Conservation (phyloP, 805 yeast species). For the Candida insectalens region DNA sequence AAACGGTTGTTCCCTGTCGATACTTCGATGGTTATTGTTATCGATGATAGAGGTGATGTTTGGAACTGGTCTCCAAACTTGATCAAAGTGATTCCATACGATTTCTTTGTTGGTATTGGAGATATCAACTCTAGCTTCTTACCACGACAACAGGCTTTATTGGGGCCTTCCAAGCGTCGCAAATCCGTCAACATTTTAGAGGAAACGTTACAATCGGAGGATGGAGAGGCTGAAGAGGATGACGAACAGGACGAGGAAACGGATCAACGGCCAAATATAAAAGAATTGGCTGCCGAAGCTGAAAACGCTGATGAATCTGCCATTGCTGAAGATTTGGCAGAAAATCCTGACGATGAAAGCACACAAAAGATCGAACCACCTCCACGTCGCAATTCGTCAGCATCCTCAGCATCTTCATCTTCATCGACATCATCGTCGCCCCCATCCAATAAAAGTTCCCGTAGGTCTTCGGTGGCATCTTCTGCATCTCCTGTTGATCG, state of each 20-base stretch:
- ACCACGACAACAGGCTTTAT: slow-evolving; percentile 58
- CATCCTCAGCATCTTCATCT: too few relatives aligned
- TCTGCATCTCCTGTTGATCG: slow-evolving; percentile 37
- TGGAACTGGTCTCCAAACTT: slow-evolving; percentile 96
- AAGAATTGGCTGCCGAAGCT: neutral
- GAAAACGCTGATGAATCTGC: slow-evolving; percentile 11
- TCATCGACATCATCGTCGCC: too few relatives aligned
- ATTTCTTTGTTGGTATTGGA: slow-evolving; percentile 93
- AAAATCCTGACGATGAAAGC: slow-evolving; percentile 2
- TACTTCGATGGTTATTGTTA: slow-evolving; percentile 91
- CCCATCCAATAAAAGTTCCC: neutral
- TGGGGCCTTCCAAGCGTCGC: slow-evolving; percentile 57
- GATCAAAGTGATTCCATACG: slow-evolving; percentile 89
- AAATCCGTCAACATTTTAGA: slow-evolving; percentile 49
- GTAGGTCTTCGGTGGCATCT: slow-evolving; percentile 9
- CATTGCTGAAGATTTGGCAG: slow-evolving; percentile 2
- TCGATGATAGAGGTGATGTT: slow-evolving; percentile 97
- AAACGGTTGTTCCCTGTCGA: slow-evolving; percentile 90
- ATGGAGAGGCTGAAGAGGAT: slow-evolving; percentile 12
- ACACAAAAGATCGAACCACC: slow-evolving; percentile 1
- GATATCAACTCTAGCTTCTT: slow-evolving; percentile 90
- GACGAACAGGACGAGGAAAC: slow-evolving; percentile 18
- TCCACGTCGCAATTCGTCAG: too few relatives aligned
- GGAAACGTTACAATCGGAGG: slow-evolving; percentile 25
- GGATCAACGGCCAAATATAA: slow-evolving; percentile 3